A percentile compares a stretch with the other conserved stretches of the same genome.
These are phyloP conservation scores for Volvox carteri DNA, from an alignment of 163 green algal species.

Conservation along the genomic window DNA sequence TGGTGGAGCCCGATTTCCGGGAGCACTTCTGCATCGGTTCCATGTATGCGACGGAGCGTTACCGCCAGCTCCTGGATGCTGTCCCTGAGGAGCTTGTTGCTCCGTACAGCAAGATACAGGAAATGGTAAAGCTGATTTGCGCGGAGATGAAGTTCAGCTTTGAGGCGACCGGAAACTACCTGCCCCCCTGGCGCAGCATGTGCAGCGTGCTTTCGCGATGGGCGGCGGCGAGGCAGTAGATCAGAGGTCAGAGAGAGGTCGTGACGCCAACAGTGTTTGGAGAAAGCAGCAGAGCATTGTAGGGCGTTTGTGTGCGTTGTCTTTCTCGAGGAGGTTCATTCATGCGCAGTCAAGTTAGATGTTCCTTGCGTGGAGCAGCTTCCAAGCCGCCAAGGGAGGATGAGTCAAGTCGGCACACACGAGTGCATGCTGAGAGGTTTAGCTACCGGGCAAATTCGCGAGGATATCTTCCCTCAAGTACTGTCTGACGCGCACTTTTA, in stretches of 20 bases:
- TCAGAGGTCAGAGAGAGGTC: not conserved
- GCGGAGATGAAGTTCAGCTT: conserved; percentile 51
- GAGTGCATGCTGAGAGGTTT: too few relatives aligned
- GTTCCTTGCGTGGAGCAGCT: too few relatives aligned
- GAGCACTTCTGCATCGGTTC: conserved; percentile 49
- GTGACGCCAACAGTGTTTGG: too few relatives aligned
- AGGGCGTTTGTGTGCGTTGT: too few relatives aligned
- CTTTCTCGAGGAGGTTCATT: too few relatives aligned
- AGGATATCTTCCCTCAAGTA: too few relatives aligned
- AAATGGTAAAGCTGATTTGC: conserved; percentile 46
- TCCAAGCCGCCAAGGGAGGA: too few relatives aligned
- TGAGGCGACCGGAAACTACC: conserved; percentile 37
- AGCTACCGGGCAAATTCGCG: too few relatives aligned
- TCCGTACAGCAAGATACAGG: conserved; percentile 29
- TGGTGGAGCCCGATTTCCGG: conserved; percentile 37
- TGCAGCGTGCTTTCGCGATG: conserved; percentile 24
- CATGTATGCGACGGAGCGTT: conserved; percentile 43
- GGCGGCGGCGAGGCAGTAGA: not conserved
- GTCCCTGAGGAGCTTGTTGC: conserved; percentile 47
- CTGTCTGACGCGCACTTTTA: too few relatives aligned
- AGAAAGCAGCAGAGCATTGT: too few relatives aligned
- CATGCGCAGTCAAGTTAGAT: too few relatives aligned
- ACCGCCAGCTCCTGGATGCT: conserved; percentile 15
- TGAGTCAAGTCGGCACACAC: too few relatives aligned
- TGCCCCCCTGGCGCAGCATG: conserved; percentile 38